Conservation (phyloP, 176 grass and related monocot species). For the Pharus latifolius region DNA sequence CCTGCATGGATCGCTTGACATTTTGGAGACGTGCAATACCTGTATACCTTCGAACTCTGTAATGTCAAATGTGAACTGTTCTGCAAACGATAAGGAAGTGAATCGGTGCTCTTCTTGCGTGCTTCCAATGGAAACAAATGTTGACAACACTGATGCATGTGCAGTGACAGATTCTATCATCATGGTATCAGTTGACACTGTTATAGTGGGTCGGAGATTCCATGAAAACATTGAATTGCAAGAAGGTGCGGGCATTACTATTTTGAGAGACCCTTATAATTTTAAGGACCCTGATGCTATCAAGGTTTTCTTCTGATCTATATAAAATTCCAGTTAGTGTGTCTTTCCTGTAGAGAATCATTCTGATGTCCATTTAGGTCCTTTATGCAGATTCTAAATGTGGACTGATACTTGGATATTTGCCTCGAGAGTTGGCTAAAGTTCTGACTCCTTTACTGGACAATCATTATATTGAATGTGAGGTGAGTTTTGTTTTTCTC, state of each 20-base stretch:
- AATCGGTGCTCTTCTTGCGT: neutral
- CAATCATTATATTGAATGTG: slow-evolving; percentile 45
- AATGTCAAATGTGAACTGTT: neutral
- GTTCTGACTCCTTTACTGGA: slow-evolving; percentile 75
- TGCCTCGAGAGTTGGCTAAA: slow-evolving; percentile 73
- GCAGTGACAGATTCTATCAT: slow-evolving; percentile 8
- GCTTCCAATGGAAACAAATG: neutral
- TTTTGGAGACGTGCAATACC: slow-evolving; percentile 1
- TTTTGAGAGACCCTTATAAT: slow-evolving; percentile 66
- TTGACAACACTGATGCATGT: neutral
- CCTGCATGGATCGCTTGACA: slow-evolving; percentile 11
- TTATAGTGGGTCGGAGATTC: slow-evolving; percentile 76
- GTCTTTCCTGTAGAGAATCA: neutral
- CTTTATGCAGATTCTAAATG: slow-evolving; percentile 44
- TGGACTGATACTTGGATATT: slow-evolving; percentile 55
- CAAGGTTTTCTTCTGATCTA: slow-evolving; percentile 46
- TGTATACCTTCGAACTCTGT: neutral
- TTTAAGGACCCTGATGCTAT: slow-evolving; percentile 70
- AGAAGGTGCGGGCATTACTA: slow-evolving; percentile 34
- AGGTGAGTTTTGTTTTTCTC: slow-evolving; percentile 33
- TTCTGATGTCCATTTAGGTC: slow-evolving; percentile 47
- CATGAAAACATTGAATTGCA: slow-evolving; percentile 47
- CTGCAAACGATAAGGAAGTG: neutral
- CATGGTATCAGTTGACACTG: slow-evolving; percentile 37
- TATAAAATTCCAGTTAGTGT: neutral